phyloP scores from a whole-genome alignment of 768 basidiomycete genomes.

The Boletus huronensis region DNA sequence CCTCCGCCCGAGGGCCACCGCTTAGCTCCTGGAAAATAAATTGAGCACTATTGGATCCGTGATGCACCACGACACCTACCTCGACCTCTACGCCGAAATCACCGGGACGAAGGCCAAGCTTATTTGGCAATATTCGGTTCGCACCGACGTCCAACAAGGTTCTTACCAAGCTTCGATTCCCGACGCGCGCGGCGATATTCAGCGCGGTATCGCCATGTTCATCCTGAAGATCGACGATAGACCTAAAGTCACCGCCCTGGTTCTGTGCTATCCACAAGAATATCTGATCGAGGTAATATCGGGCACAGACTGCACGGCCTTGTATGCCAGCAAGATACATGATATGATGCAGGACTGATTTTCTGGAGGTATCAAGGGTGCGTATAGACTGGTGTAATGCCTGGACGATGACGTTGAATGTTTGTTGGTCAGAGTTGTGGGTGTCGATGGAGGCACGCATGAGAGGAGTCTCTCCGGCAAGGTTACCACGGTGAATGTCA shows the following conservation, averaged over 20 bases:
- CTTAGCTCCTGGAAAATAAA: constrained; percentile 54
- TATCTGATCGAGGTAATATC: constrained; percentile 90
- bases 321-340: constrained; percentile 88
- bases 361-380: constrained; percentile 83
- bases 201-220: constrained; percentile 94
- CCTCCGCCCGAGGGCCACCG: constrained; percentile 70
- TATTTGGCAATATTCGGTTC: constrained; percentile 84
- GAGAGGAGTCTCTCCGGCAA: constrained; percentile 90
- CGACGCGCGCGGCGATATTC: constrained; percentile 92
- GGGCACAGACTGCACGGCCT: constrained; percentile 76
- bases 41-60: background rate
- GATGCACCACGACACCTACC: constrained; percentile 41
- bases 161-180: constrained; percentile 82
- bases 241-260: constrained; percentile 71
- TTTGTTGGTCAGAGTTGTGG: constrained; percentile 75
- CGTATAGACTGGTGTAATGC: constrained; percentile 71
- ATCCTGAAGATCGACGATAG: constrained; percentile 87
- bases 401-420: constrained; percentile 64
- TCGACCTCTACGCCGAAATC: constrained; percentile 95
- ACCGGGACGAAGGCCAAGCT: constrained; percentile 86
- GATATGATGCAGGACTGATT: constrained; percentile 89
- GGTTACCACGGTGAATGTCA: constrained; percentile 88
- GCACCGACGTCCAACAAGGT: constrained; percentile 90
- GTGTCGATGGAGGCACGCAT: constrained; percentile 90
- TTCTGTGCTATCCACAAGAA: constrained; percentile 81